Evolutionary conservation across 805 yeast species (phyloP), one percentile per base, ranked within the genome.

Genomic region (Suhomyces sp.): DNA sequence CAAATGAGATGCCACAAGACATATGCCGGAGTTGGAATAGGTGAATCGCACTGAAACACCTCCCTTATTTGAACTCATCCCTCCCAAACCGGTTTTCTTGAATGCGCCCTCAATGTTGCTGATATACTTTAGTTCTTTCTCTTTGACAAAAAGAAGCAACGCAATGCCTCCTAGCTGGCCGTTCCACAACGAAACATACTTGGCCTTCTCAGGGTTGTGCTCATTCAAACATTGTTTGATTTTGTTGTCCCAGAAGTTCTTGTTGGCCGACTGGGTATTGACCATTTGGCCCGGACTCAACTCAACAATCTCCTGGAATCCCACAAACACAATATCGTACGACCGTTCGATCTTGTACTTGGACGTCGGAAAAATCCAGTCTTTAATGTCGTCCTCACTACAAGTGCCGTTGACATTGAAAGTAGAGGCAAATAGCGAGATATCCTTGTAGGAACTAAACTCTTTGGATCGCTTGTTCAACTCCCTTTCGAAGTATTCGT

Each of bases 71-170:
- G 84, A 84, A 52, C 96, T 85, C 70, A 91, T 85, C 5, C 99
- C 99, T 31, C 97, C 96, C 48, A 93, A 78, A 0, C 99, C 99
- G 0, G 98, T 92, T 62, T 93, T 93, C 60, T 90, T 92, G 38
- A 85, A 81, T 35, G 87, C 80, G 1, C 92, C 85, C 60, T 85
- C 88, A 26, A 91, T 76, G 47, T 83, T 80, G 42, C 82, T 77
- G 33, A 91, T 78, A 47, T 79, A 73, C 9, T 76, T 54, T 5
- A 80, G 61, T 54, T 82, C 81, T 1, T 73, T 67, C 42, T 81
- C 82, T 53, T 82, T 82, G 7, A 86, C 81, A 48, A 85, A 92
- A 22, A 94, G 71, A 55, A 91, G 73, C 44, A 87, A 66, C 22
- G 89, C 81, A 13, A 93, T 77, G 1, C 98, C 98, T 17, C 97